Base-by-base conservation (phyloP, 257 asterid genomes). In the Nicotiana tabacum region DNA sequence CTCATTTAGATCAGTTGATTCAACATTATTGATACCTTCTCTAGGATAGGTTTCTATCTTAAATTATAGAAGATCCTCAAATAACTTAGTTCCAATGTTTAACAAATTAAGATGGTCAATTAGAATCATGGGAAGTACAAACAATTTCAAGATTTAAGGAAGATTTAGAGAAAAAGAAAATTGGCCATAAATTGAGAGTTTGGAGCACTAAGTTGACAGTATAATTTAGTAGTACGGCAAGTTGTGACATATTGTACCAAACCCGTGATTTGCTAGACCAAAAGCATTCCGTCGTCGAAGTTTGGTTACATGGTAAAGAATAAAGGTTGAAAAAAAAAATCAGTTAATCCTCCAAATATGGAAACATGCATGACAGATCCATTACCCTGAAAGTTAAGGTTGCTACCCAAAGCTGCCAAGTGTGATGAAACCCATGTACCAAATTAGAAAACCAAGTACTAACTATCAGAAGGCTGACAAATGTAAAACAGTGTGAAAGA, bases 31-130 rank as follows among this genome's bases (percentile, higher is more conserved):
- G 39, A 74, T 74, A 27, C 80, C 33, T 27, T 74, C 80, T 74
- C 16, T 13, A 74, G 27, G 24, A 27, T 61, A 74, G 15, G 51
- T 29, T 74, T 74, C 62, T 74, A 74, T 48, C 79, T 48, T 74
- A 51, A 13, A 48, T 74, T 74, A 74, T 27, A 74, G 80, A 74
- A 48, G 39, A 74, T 29, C 80, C 27, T 48, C 80, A 48, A 74
- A 43, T 27, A 74, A 74, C 43, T 27, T 57, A 48, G 27, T 48
- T 48, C 43, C 80, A 46, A 18, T 48, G 62, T 48, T 51, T 48
- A 48, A 74, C 43, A 48, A 72, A 72, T 21, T 48, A 46, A 74
- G 15, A 24, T 74, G 61, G 15, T 24, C 61, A 48, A 74, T 13
- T 12, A 74, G 24, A 74, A 48, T 60, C 60, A 24, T n/a, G 24